A percentile compares a stretch with the other conserved stretches of the same genome.
These are phyloP conservation scores for Biscogniauxia marginata DNA, from an alignment of 2,329 filamentous ascomycete species.

Conservation along the genomic window DNA sequence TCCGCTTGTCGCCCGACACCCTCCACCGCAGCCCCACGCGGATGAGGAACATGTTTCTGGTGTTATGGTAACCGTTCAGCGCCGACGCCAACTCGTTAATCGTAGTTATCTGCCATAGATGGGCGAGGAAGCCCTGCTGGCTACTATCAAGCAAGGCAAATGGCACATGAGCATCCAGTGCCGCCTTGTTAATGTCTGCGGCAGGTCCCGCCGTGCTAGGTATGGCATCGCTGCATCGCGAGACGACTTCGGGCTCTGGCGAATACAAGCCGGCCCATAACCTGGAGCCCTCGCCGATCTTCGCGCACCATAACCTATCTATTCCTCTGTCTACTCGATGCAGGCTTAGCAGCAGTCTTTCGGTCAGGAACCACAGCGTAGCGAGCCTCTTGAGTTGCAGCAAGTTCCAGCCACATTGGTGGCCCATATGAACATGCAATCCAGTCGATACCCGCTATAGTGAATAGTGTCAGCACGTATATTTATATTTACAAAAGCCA, in stretches of 20 bases:
- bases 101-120: slow-evolving; percentile 5
- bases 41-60: background rate
- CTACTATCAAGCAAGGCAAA: background rate
- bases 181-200: too few species aligned
- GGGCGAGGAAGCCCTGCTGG: background rate
- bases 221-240: too few species aligned
- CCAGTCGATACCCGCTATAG: slow-evolving; percentile 12
- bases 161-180: background rate
- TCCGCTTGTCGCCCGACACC: slow-evolving; percentile 5
- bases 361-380: slow-evolving; percentile 18
- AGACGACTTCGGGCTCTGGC: too few species aligned
- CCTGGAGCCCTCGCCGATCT: background rate
- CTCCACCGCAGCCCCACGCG: slow-evolving; percentile 3
- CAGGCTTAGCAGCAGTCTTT: slow-evolving; percentile 11
- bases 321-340: slow-evolving; percentile 19
- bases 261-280: slow-evolving; percentile 9
- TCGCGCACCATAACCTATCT: slow-evolving; percentile 13
- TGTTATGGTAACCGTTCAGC: background rate
- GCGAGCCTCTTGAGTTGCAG: slow-evolving; percentile 21
- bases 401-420: slow-evolving; percentile 21
- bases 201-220: too few species aligned
- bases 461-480: too few species aligned
- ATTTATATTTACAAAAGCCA: too few species aligned
- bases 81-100: slow-evolving; percentile 1
- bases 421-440: slow-evolving; percentile 22